Evolutionary conservation across 2,329 filamentous ascomycete genomes (phyloP).

Genomic region (Sporothrix pseudoabietina): DNA sequence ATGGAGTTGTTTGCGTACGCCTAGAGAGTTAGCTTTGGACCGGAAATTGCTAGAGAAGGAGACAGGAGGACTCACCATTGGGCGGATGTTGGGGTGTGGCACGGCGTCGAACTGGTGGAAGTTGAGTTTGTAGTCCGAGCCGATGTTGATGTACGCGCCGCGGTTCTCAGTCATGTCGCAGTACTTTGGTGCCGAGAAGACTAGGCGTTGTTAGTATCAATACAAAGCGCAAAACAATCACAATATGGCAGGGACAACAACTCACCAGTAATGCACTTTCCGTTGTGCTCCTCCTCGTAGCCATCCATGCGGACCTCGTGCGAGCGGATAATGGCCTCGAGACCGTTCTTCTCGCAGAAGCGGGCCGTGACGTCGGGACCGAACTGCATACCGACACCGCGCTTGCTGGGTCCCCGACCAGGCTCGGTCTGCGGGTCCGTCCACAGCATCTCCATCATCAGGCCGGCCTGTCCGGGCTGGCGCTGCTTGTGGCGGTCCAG

Average conservation of each 20-base stretch:
- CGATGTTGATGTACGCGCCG: constrained; percentile 97
- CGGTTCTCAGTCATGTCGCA: constrained; percentile 98
- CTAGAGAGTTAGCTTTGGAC: constrained; percentile 47
- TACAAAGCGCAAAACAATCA: too few species aligned
- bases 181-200: constrained; percentile 97
- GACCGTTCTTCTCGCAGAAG: constrained; percentile 94
- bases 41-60: too few species aligned
- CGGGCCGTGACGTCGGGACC: constrained; percentile 93
- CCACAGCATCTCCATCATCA: constrained; percentile 99
- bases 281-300: constrained; percentile 97
- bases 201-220: constrained; percentile 46
- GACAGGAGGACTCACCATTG: constrained; percentile 64
- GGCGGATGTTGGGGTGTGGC: constrained; percentile 90
- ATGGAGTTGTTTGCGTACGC: constrained; percentile 84
- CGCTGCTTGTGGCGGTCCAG: constrained; percentile 49
- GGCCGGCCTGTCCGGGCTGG: constrained; percentile 74
- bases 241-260: background rate
- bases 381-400: constrained; percentile 94
- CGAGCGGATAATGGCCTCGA: constrained; percentile 93
- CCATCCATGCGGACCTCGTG: constrained; percentile 99
- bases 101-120: constrained; percentile 96
- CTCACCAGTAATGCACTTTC: constrained; percentile 87
- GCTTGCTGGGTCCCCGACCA: constrained; percentile 91
- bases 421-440: constrained; percentile 88
- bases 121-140: constrained; percentile 84